These are phyloP conservation scores for Phytophthora syringae DNA, from an alignment of 352 stramenopile species.

Conservation along the genomic window DNA sequence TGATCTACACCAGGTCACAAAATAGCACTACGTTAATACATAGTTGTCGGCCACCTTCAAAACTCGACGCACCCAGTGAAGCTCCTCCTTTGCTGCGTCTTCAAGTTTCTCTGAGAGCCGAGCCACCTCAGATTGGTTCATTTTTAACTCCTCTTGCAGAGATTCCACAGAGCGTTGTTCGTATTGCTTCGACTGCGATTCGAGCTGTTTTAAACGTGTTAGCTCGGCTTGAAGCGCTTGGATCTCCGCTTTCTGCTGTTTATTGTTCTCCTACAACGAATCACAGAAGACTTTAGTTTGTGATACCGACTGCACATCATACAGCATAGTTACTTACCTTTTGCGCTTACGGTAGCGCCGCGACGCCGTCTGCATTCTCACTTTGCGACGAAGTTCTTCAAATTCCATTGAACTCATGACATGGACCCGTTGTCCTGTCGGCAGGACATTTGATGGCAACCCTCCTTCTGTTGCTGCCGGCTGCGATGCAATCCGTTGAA, in stretches of 20 bases:
- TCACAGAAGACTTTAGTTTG: neutral
- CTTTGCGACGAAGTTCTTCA: constrained; percentile 34
- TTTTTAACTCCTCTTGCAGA: neutral
- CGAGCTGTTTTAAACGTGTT: neutral
- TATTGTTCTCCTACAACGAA: neutral
- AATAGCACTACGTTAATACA: too few species aligned
- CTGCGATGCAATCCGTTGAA: too few species aligned
- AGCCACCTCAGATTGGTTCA: neutral
- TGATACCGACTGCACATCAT: too few species aligned
- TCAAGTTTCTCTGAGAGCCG: neutral
- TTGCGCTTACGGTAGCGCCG: constrained; percentile 45
- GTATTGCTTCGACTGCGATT: neutral
- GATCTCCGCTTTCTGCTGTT: neutral
- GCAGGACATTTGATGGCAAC: constrained; percentile 11
- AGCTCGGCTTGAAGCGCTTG: neutral
- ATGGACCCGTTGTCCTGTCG: constrained; percentile 22
- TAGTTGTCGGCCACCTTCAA: too few species aligned
- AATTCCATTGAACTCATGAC: constrained; percentile 32
- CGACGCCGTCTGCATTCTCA: constrained; percentile 41
- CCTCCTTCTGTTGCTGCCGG: neutral
- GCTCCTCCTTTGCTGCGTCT: neutral
- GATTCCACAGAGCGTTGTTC: neutral
- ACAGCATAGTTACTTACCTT: too few species aligned
- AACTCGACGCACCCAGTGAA: too few species aligned
- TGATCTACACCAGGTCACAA: too few species aligned